Conservation (phyloP, 2,329 filamentous ascomycete species). For the Orbilia brochopaga region DNA sequence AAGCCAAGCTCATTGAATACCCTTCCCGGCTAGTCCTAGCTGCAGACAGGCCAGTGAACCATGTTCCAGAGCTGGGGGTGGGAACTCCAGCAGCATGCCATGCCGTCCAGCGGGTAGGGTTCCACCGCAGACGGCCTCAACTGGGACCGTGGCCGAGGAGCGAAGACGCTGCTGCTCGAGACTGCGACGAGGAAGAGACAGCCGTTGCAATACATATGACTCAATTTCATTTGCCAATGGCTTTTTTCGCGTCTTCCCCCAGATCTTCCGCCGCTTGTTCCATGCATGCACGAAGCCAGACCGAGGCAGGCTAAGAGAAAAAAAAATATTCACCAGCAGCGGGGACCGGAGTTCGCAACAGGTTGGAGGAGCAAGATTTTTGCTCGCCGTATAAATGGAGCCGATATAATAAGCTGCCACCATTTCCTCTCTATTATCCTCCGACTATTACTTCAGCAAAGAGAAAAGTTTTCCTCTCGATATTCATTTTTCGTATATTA, state of each 20-base stretch:
- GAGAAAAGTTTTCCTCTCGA: conserved; percentile 23
- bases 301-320: conserved; percentile 7
- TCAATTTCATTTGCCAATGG: conserved; percentile 37
- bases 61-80: conserved; percentile 10
- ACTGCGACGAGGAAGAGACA: conserved; percentile 17
- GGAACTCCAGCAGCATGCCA: conserved; percentile 33
- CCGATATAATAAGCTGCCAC: conserved; percentile 35
- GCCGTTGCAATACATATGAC: conserved; percentile 20
- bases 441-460: conserved; percentile 8
- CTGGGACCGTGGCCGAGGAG: not conserved
- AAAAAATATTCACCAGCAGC: conserved; percentile 23
- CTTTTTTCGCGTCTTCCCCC: conserved; percentile 26
- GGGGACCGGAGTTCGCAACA: conserved; percentile 32
- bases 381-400: conserved; percentile 36
- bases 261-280: conserved; percentile 38
- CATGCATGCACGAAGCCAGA: conserved; percentile 31
- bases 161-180: conserved; percentile 25
- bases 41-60: conserved; percentile 2
- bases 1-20: not conserved
- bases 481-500: conserved; percentile 2
- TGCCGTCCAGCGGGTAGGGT: conserved; percentile 45
- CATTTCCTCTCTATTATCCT: conserved; percentile 20
- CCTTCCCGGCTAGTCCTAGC: conserved; percentile 3
- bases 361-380: conserved; percentile 12
- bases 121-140: conserved; percentile 50